These are phyloP conservation scores for Yarrowia bubula DNA, from an alignment of 805 yeast genomes.

Conservation along the genomic window DNA sequence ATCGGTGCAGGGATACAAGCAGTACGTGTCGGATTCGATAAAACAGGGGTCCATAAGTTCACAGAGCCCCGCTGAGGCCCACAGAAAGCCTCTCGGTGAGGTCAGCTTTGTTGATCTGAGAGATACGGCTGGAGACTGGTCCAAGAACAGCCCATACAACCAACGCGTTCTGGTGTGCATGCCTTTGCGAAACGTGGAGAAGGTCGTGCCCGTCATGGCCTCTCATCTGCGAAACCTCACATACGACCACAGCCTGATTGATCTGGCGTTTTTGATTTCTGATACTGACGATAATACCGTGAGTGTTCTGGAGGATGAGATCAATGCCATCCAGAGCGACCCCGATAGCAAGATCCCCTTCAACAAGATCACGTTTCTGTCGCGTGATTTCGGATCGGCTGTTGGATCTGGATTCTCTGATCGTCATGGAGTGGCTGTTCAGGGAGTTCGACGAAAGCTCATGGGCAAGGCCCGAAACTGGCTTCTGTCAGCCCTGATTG, in stretches of 20 bases:
- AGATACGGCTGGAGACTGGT: slow-evolving; percentile 56
- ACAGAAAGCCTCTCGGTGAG: slow-evolving; percentile 17
- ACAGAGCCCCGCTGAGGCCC: slow-evolving; percentile 15
- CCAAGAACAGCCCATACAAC: slow-evolving; percentile 66
- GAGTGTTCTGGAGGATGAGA: slow-evolving; percentile 56
- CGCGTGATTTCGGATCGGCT: slow-evolving; percentile 89
- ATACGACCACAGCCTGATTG: slow-evolving; percentile 83
- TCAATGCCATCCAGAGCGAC: slow-evolving; percentile 63
- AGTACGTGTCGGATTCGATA: slow-evolving; percentile 19
- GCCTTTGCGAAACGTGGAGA: slow-evolving; percentile 82
- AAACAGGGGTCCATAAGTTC: slow-evolving; percentile 8
- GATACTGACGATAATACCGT: slow-evolving; percentile 89
- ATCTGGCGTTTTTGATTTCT: slow-evolving; percentile 81
- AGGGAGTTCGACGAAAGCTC: slow-evolving; percentile 90
- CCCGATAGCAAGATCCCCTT: slow-evolving; percentile 59
- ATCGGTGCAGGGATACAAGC: slow-evolving; percentile 6
- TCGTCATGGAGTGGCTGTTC: slow-evolving; percentile 95
- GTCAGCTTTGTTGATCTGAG: slow-evolving; percentile 71
- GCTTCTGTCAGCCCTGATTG: slow-evolving; percentile 81
- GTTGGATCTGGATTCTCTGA: slow-evolving; percentile 94
- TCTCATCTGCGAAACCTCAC: slow-evolving; percentile 74
- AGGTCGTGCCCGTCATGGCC: slow-evolving; percentile 72
- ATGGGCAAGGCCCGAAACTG: slow-evolving; percentile 98
- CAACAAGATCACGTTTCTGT: slow-evolving; percentile 81
- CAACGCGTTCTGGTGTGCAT: slow-evolving; percentile 81